A percentile compares a stretch with the other conserved stretches of the same genome.
Conservation (phyloP, 495 filamentous ascomycete species). For the Penicillium odoratum region DNA sequence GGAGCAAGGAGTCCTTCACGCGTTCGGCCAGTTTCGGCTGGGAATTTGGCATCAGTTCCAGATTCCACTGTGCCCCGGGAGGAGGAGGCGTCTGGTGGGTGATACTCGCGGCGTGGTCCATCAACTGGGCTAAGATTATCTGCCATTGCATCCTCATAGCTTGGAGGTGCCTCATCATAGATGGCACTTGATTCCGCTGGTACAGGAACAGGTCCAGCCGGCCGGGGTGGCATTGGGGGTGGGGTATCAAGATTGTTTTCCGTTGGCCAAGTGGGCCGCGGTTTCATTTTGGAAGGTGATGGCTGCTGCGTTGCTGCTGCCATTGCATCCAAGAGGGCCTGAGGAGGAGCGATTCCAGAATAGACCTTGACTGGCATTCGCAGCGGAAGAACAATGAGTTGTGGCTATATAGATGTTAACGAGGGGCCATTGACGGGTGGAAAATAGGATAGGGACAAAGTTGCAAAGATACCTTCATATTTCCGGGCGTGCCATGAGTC, state of each 20-base stretch:
- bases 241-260: constrained; percentile 22
- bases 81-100: constrained; percentile 51
- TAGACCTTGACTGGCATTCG: constrained; percentile 77
- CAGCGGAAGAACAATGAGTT: constrained; percentile 72
- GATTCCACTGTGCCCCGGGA: constrained; percentile 32
- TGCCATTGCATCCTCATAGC: constrained; percentile 90
- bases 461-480: constrained; percentile 50
- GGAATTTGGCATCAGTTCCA: constrained; percentile 45
- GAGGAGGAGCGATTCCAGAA: constrained; percentile 87
- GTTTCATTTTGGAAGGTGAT: constrained; percentile 24
- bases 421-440: constrained; percentile 11
- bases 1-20: constrained; percentile 26
- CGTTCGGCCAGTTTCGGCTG: constrained; percentile 32
- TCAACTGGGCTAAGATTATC: constrained; percentile 66
- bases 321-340: constrained; percentile 70
- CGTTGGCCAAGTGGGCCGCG: constrained; percentile 26
- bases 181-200: constrained; percentile 35
- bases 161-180: constrained; percentile 68
- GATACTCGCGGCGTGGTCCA: constrained; percentile 64
- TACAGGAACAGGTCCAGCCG: constrained; percentile 18
- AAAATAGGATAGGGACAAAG: constrained; percentile 2
- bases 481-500: constrained; percentile 51
- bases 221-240: constrained; percentile 40
- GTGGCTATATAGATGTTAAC: constrained; percentile 47
- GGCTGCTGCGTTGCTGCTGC: constrained; percentile 38